Percentiles rank a stretch among this genome's conserved stretches.
Conservation (phyloP, 768 basidiomycete genomes). For the Cystofilobasidium bisporidii region DNA sequence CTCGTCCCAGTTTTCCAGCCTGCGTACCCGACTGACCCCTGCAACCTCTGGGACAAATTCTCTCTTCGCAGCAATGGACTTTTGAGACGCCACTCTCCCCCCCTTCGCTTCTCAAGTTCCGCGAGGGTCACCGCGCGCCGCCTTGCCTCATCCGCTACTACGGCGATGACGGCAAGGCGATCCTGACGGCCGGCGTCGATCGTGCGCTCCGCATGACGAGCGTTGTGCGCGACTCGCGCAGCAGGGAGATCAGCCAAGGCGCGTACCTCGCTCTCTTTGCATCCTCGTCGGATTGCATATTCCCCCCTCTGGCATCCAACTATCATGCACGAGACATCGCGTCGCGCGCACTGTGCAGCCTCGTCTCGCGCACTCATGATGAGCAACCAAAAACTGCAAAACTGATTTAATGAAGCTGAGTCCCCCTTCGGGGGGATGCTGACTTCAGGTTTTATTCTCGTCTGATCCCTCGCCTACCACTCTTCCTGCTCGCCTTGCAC, state of each 20-base stretch:
- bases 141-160: conserved; percentile 89
- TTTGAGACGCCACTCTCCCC: conserved; percentile 82
- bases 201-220: conserved; percentile 80
- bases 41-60: too few species aligned
- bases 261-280: conserved; percentile 10
- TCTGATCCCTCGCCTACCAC: neutral
- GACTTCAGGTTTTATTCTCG: conserved; percentile 9
- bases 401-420: conserved; percentile 14
- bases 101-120: conserved; percentile 79
- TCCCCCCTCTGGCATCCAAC: neutral
- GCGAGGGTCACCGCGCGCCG: conserved; percentile 83
- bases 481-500: neutral
- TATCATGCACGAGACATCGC: neutral
- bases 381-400: conserved; percentile 2
- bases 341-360: conserved; percentile 44
- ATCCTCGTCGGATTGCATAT: neutral
- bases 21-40: too few species aligned
- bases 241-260: conserved; percentile 92
- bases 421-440: neutral
- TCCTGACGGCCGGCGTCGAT: conserved; percentile 77
- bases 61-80: conserved; percentile 73
- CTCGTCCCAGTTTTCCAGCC: too few species aligned
- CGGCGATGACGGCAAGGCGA: conserved; percentile 91
- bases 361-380: conserved; percentile 66
- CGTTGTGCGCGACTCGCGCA: conserved; percentile 87